Percentiles rank a stretch among this genome's conserved stretches.
Evolutionary conservation across 2,329 filamentous ascomycete species (phyloP).

Genomic region (Acarospora socialis): DNA sequence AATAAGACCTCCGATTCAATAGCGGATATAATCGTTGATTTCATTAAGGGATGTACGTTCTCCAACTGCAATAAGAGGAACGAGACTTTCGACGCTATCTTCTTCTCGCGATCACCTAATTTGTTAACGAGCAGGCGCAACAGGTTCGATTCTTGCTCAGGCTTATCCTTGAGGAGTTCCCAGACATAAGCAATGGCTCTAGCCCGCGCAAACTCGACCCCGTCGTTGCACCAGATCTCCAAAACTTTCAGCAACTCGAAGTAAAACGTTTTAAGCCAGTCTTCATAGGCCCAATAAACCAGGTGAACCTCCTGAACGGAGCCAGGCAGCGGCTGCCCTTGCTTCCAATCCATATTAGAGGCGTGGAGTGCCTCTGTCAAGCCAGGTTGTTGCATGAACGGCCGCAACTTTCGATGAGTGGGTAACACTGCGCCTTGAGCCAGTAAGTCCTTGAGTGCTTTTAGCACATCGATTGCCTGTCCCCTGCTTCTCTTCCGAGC

Average conservation of each 20-base stretch:
- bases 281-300: conserved; percentile 80
- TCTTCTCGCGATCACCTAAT: conserved; percentile 85
- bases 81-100: conserved; percentile 85
- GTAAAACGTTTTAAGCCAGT: conserved; percentile 87
- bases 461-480: conserved; percentile 82
- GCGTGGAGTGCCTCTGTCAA: conserved; percentile 58
- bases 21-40: conserved; percentile 65
- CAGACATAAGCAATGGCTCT: conserved; percentile 83
- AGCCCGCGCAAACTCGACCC: conserved; percentile 83
- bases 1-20: conserved; percentile 83
- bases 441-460: conserved; percentile 85
- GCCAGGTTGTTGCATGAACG: conserved; percentile 66
- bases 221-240: conserved; percentile 86
- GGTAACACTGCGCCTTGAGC: conserved; percentile 79
- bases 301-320: conserved; percentile 63
- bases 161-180: conserved; percentile 84
- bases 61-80: conserved; percentile 88
- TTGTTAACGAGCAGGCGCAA: conserved; percentile 89
- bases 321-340: conserved; percentile 56
- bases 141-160: conserved; percentile 91
- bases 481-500: conserved; percentile 90
- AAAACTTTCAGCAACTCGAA: conserved; percentile 87
- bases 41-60: conserved; percentile 85
- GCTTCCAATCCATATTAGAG: conserved; percentile 47
- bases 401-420: conserved; percentile 61